Evolutionary conservation across 441 rosid species (phyloP), one percentile per base, ranked within the genome.

Genomic region (Eruca vesicaria): DNA sequence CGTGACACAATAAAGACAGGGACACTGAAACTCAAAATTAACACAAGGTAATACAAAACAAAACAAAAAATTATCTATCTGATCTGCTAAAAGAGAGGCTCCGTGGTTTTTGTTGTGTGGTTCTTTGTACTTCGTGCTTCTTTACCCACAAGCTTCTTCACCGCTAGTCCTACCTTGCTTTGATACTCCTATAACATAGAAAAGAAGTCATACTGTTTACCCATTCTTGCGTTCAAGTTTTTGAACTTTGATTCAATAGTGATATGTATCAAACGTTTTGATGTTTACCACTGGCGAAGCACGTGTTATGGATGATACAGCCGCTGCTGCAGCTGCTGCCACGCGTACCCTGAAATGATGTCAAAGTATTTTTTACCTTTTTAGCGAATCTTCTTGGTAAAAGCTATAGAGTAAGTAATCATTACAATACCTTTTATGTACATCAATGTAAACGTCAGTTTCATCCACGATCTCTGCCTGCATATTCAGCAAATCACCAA

Each of bases 381-480:
- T n/a, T n/a, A n/a, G 48, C 29, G 65, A 38, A 32, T 33, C 63
- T 66, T 38, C 58, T 38, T 63, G 21, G 18, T 66, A 57, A 41
- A 38, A 31, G 59, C 33, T 52, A 18, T 9, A 53, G 29, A 45
- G 31, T 0, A 70, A 64, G 71, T 21, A 55, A 9, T 3, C 63
- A 60, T 8, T 33, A 66, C 38, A 14, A 12, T 86, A 90, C 95
- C 92, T 86, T 82, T 82, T 90, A 71, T 90, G 95, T 58, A 90
- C 95, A 77, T 90, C 92, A 21, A 90, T 67, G 70, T 86, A 90
- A 35, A 84, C 91, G 74, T 90, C 89, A 3, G 95, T 90, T 82
- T 88, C 95, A 74, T 90, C 95, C 9, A 90, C 92, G 28, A 90
- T 90, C 69, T 90, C 92, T 75, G 89, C 84, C 95, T 90, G 89